These are phyloP conservation scores for Trifolium subterraneum DNA, from an alignment of 306 rosid genomes.

Conservation along the genomic window DNA sequence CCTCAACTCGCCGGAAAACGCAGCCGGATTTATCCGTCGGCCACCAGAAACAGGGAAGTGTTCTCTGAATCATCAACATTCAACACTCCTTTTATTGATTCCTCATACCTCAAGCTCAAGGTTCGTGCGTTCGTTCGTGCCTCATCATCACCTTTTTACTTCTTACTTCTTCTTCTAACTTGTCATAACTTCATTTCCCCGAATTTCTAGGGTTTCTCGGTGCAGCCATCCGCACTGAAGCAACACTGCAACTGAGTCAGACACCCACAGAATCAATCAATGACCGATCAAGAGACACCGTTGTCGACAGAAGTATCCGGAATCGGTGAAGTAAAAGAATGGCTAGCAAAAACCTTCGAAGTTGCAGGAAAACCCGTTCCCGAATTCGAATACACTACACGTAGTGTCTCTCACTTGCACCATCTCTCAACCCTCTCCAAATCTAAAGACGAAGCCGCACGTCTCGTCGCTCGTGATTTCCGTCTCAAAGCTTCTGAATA, in stretches of 20 bases:
- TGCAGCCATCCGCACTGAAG: neutral
- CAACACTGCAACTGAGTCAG: slow-evolving; percentile 28
- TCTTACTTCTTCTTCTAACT: neutral
- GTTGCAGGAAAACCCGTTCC: slow-evolving; percentile 83
- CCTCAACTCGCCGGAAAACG: too few relatives aligned
- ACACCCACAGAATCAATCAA: slow-evolving; percentile 11
- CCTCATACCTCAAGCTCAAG: too few relatives aligned
- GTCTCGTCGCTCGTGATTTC: slow-evolving; percentile 81
- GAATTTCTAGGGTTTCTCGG: slow-evolving; percentile 31
- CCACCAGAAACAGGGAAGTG: too few relatives aligned
- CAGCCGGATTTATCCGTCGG: too few relatives aligned
- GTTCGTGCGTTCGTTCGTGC: too few relatives aligned
- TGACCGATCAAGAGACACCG: slow-evolving; percentile 46
- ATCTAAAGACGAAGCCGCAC: slow-evolving; percentile 85
- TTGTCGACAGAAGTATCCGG: slow-evolving; percentile 43
- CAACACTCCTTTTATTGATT: too few relatives aligned
- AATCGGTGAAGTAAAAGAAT: slow-evolving; percentile 67
- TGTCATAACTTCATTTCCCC: neutral
- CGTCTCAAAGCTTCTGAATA: slow-evolving; percentile 87
- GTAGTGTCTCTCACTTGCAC: slow-evolving; percentile 73
- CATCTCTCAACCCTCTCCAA: slow-evolving; percentile 72
- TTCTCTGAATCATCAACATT: too few relatives aligned
- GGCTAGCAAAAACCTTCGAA: slow-evolving; percentile 76
- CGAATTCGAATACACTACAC: slow-evolving; percentile 85
- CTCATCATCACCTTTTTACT: too few relatives aligned